These are phyloP conservation scores for Linanthus parryae DNA, from an alignment of 148 eudicot species.

Conservation along the genomic window DNA sequence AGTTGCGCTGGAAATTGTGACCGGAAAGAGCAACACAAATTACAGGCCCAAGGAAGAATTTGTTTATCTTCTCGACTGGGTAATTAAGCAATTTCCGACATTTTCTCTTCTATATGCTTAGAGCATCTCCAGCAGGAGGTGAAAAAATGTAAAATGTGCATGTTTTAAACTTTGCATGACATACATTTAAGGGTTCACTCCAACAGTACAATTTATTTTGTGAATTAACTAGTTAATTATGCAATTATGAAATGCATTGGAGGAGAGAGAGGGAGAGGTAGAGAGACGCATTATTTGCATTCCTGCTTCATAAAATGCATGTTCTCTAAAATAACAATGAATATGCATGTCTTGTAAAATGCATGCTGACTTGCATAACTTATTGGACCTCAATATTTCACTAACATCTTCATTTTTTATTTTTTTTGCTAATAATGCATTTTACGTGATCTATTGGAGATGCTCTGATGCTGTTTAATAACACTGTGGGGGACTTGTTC, in stretches of 20 bases:
- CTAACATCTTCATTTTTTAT: neutral
- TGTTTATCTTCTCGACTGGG: conserved; percentile 64
- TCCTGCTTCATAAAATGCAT: too few species aligned
- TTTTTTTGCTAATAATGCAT: neutral
- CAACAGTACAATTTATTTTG: neutral
- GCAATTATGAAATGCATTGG: too few species aligned
- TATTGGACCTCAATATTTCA: neutral
- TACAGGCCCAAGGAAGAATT: conserved; percentile 47
- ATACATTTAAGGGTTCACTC: neutral
- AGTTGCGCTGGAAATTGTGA: conserved; percentile 50
- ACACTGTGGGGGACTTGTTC: neutral
- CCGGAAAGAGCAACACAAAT: conserved; percentile 56
- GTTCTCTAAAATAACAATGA: neutral
- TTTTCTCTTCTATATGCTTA: neutral
- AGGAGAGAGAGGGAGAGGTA: too few species aligned
- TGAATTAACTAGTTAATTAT: neutral
- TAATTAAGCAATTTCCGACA: conserved; percentile 5
- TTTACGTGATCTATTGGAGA: neutral
- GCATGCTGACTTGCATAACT: neutral
- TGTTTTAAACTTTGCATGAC: too few species aligned
- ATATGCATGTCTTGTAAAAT: neutral
- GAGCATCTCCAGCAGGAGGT: too few species aligned
- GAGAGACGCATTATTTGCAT: too few species aligned
- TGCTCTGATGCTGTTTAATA: neutral
- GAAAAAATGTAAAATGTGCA: too few species aligned